A percentile compares a stretch with the other conserved stretches of the same genome.
Conservation (phyloP, 768 basidiomycete genomes). For the Kwoniella europaea region DNA sequence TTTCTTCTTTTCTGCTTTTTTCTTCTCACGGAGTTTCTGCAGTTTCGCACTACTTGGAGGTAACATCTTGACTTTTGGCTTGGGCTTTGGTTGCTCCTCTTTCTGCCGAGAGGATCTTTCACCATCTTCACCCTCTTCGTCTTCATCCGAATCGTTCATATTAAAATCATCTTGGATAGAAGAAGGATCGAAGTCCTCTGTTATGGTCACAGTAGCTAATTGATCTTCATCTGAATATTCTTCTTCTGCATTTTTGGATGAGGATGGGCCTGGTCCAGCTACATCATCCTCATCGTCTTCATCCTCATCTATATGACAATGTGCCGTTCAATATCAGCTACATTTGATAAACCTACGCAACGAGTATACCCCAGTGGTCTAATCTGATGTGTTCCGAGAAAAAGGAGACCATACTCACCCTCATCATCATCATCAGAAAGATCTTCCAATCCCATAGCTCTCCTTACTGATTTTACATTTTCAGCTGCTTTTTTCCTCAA, state of each 20-base stretch:
- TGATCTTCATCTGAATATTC: constrained; percentile 84
- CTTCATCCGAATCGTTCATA: constrained; percentile 22
- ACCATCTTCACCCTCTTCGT: not conserved
- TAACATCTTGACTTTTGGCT: constrained; percentile 36
- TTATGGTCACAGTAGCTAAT: constrained; percentile 85
- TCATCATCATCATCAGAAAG: constrained; percentile 60
- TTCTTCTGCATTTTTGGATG: constrained; percentile 60
- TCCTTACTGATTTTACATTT: constrained; percentile 79
- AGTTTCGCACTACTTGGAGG: constrained; percentile 48
- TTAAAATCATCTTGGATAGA: not conserved
- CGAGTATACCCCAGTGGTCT: no score
- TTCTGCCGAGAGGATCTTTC: no score
- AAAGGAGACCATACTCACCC: no score
- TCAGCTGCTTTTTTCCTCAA: constrained; percentile 76
- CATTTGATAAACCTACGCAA: no score
- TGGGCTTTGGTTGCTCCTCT: constrained; percentile 61
- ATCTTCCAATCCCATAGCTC: constrained; percentile 61
- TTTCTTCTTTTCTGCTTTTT: constrained; percentile 31
- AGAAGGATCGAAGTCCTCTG: constrained; percentile 87
- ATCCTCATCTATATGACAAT: no score
- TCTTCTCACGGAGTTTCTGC: constrained; percentile 34
- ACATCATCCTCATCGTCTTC: constrained; percentile 22
- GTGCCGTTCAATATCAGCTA: no score
- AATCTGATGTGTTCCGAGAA: no score
- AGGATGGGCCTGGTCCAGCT: constrained; percentile 34